These are phyloP conservation scores for Tetracladium setigerum DNA, from an alignment of 495 filamentous ascomycete species.

Conservation along the genomic window DNA sequence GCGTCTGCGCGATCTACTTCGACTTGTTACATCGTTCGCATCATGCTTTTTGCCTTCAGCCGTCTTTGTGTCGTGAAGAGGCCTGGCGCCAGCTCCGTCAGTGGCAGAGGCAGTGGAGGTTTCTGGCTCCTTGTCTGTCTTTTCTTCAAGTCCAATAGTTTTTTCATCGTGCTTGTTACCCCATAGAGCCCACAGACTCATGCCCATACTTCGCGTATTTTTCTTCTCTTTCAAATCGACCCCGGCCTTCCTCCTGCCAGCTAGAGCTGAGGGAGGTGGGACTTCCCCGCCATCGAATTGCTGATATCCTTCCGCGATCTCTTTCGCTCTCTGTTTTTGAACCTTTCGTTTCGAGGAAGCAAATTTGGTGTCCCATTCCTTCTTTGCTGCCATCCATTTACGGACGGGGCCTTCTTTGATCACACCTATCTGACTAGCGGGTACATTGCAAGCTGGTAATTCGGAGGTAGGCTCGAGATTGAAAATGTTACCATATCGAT, in stretches of 20 bases:
- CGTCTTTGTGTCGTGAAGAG: constrained; percentile 21
- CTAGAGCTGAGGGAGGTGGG: constrained; percentile 78
- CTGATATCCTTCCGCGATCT: constrained; percentile 62
- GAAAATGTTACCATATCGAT: constrained; percentile 64
- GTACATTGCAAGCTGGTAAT: constrained; percentile 54
- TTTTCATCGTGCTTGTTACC: constrained; percentile 81
- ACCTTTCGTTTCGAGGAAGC: constrained; percentile 56
- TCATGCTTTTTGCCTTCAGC: constrained; percentile 28
- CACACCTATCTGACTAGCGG: constrained; percentile 58
- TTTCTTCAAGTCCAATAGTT: constrained; percentile 47
- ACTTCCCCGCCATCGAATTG: constrained; percentile 60
- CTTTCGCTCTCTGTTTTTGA: constrained; percentile 60
- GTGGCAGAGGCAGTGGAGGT: constrained; percentile 15
- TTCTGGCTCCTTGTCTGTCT: constrained; percentile 25
- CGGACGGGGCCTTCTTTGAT: constrained; percentile 71
- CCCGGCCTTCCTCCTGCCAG: constrained; percentile 51
- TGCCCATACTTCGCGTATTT: constrained; percentile 59
- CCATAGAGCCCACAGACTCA: constrained; percentile 78
- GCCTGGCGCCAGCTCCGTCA: constrained; percentile 30
- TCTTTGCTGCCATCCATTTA: constrained; percentile 72
- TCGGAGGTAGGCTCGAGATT: constrained; percentile 53
- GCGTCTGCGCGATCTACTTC: constrained; percentile 30
- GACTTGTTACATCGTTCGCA: constrained; percentile 1
- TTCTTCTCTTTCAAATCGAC: constrained; percentile 39
- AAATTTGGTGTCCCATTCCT: constrained; percentile 64